phyloP scores from a whole-genome alignment of 2,329 filamentous ascomycete species.

The Cladosporium sp. region DNA sequence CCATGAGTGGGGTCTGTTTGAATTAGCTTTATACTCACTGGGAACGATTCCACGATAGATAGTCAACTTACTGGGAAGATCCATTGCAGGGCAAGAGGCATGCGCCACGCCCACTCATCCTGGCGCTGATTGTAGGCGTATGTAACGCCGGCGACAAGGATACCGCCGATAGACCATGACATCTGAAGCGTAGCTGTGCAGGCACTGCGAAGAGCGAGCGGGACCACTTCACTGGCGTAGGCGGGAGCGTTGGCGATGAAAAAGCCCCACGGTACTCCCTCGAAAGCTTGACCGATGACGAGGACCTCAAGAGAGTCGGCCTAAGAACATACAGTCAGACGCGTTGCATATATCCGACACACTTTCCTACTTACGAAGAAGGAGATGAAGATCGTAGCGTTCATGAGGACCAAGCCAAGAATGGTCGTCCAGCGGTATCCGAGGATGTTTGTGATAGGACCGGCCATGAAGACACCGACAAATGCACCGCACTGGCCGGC shows the following conservation, averaged over 20 bases:
- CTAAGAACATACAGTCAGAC: conserved; percentile 21
- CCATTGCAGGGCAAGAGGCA: conserved; percentile 74
- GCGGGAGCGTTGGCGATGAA: conserved; percentile 64
- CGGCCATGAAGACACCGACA: conserved; percentile 58
- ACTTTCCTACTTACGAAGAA: conserved; percentile 45
- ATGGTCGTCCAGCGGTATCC: conserved; percentile 61
- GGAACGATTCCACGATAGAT: conserved; percentile 39
- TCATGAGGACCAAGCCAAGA: conserved; percentile 53
- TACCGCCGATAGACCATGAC: conserved; percentile 74
- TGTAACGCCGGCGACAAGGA: conserved; percentile 72
- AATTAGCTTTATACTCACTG: neutral
- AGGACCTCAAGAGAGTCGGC: conserved; percentile 46
- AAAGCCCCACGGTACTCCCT: conserved; percentile 57
- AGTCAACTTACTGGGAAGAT: conserved; percentile 63
- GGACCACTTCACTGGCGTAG: conserved; percentile 64
- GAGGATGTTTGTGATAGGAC: conserved; percentile 57
- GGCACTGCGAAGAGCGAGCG: conserved; percentile 69
- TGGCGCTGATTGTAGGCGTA: conserved; percentile 64
- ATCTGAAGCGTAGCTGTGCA: conserved; percentile 74
- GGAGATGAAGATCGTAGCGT: conserved; percentile 58
- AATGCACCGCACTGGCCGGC: conserved; percentile 58
- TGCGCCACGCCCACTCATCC: conserved; percentile 69
- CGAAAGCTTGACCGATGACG: conserved; percentile 56
- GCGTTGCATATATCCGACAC: neutral
- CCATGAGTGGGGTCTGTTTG: conserved; percentile 52